Evolutionary conservation across 2,329 filamentous ascomycete genomes (phyloP).

Genomic region (Plectosphaerella cucumerina): DNA sequence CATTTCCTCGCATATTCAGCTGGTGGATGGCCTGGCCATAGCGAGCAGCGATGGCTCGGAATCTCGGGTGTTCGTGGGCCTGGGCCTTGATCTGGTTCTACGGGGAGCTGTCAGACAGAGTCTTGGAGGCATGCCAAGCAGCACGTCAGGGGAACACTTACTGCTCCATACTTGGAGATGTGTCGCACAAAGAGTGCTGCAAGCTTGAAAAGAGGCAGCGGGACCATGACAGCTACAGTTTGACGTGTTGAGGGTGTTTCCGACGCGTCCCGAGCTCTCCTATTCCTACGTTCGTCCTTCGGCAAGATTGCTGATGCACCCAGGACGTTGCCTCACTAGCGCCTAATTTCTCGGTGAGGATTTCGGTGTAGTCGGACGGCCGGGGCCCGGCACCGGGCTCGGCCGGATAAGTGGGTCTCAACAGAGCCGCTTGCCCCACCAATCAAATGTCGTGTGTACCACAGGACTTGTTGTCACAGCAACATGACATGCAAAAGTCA

Average conservation of each 20-base stretch:
- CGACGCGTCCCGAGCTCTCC: background rate
- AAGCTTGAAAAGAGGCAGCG: conserved; percentile 64
- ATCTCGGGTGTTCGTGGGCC: conserved; percentile 60
- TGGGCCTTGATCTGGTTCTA: conserved; percentile 64
- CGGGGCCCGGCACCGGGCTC: background rate
- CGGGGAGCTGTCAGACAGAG: background rate
- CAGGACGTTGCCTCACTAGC: background rate
- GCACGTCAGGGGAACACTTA: conserved; percentile 32
- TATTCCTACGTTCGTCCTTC: too few relatives aligned
- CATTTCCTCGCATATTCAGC: conserved; percentile 61
- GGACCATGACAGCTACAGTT: conserved; percentile 46
- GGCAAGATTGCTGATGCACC: background rate
- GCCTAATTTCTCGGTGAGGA: background rate
- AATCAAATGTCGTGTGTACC: background rate
- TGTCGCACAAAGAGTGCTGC: conserved; percentile 60
- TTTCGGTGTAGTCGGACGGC: background rate
- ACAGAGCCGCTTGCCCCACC: background rate
- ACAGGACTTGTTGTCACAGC: background rate
- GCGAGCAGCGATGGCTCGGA: conserved; percentile 55
- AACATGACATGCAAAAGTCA: background rate
- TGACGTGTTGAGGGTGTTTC: background rate
- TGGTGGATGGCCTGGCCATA: conserved; percentile 64
- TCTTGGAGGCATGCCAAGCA: background rate
- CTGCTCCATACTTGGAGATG: conserved; percentile 65
- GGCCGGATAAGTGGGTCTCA: background rate